These are phyloP conservation scores for Kwoniella botswanensis DNA, from an alignment of 768 basidiomycete species.

Conservation along the genomic window DNA sequence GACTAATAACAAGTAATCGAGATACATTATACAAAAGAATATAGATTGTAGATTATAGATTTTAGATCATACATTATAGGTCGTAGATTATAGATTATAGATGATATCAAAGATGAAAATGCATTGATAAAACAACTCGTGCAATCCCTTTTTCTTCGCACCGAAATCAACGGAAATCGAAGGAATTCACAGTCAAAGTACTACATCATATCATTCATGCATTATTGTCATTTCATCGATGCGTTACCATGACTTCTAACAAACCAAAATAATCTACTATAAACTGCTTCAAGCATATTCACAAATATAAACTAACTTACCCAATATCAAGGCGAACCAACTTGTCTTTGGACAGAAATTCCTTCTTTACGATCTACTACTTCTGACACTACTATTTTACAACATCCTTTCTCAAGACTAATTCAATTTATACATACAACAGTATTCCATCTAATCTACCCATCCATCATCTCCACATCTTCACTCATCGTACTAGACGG, in stretches of 20 bases:
- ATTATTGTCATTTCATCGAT: not conserved
- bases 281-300: not conserved
- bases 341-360: no score
- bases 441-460: not conserved
- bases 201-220: not conserved
- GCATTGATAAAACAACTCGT: not conserved
- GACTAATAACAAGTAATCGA: conserved; percentile 41
- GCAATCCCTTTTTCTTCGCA: no score
- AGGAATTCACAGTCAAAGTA: no score
- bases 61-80: not conserved
- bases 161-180: no score
- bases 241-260: not conserved
- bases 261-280: not conserved
- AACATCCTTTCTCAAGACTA: not conserved
- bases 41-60: conserved; percentile 1
- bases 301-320: not conserved
- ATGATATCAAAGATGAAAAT: not conserved
- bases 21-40: not conserved
- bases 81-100: not conserved
- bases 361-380: no score
- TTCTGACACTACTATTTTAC: not conserved
- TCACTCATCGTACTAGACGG: not conserved
- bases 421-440: not conserved
- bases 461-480: conserved; percentile 26
- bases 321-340: not conserved